A percentile compares a stretch with the other conserved stretches of the same genome.
Conservation (phyloP, 805 yeast genomes). For the Ogataea siamensis region DNA sequence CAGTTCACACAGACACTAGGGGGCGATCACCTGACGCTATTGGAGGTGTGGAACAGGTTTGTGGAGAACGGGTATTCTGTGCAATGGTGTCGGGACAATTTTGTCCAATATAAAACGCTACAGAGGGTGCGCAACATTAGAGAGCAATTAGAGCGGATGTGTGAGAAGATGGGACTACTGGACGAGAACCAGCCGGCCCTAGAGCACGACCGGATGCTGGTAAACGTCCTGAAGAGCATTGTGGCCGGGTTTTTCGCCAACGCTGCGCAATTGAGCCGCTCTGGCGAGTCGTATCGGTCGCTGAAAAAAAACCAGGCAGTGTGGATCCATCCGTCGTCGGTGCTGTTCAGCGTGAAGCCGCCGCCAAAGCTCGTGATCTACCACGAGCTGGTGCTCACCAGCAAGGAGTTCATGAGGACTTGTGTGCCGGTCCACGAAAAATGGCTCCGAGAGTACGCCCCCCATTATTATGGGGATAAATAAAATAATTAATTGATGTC, state of each 20-base stretch:
- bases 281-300: constrained; percentile 70
- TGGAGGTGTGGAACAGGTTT: constrained; percentile 81
- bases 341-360: constrained; percentile 60
- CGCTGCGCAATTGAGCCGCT: constrained; percentile 53
- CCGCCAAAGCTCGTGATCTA: constrained; percentile 74
- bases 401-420: constrained; percentile 85
- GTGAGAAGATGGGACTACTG: constrained; percentile 51
- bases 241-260: constrained; percentile 71
- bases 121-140: constrained; percentile 67
- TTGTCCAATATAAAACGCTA: constrained; percentile 71
- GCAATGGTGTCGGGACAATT: constrained; percentile 85
- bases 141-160: constrained; percentile 61
- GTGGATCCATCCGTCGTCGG: constrained; percentile 82
- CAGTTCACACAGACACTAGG: constrained; percentile 47
- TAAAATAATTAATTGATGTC: neutral
- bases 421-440: constrained; percentile 68
- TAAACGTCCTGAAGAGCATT: constrained; percentile 50
- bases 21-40: constrained; percentile 79
- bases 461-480: constrained; percentile 43
- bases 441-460: constrained; percentile 76
- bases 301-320: constrained; percentile 70
- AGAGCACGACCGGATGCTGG: constrained; percentile 28
- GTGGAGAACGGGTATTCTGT: constrained; percentile 59
- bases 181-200: constrained; percentile 29
- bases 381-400: constrained; percentile 79